phyloP scores from a whole-genome alignment of 2,329 filamentous ascomycete species.

The Exophiala oligosperma region DNA sequence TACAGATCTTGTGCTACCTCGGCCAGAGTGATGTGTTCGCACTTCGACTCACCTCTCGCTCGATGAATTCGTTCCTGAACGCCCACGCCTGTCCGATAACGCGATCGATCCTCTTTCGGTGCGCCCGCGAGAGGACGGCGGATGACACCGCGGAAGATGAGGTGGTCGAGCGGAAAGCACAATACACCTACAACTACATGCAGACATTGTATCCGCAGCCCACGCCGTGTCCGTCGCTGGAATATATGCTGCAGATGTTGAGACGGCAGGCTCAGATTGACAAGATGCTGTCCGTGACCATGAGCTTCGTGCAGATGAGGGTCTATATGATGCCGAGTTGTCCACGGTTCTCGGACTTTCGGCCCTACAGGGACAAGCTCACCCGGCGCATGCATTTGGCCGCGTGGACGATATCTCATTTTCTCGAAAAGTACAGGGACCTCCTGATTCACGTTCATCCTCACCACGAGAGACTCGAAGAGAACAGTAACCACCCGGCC shows the following conservation, averaged over 20 bases:
- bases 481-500: not conserved
- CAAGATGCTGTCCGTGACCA: slow-evolving; percentile 19
- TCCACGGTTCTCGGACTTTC: slow-evolving; percentile 19
- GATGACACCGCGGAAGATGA: slow-evolving; percentile 1
- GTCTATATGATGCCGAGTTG: slow-evolving; percentile 23
- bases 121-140: slow-evolving; percentile 5
- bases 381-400: slow-evolving; percentile 19
- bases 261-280: slow-evolving; percentile 19
- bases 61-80: slow-evolving; percentile 9
- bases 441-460: slow-evolving; percentile 23
- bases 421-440: slow-evolving; percentile 24
- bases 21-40: slow-evolving; percentile 12
- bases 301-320: slow-evolving; percentile 23
- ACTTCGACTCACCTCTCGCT: slow-evolving; percentile 16
- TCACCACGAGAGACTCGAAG: not conserved
- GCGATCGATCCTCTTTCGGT: slow-evolving; percentile 11
- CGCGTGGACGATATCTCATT: slow-evolving; percentile 25
- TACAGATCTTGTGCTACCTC: slow-evolving; percentile 22
- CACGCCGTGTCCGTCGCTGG: slow-evolving; percentile 12
- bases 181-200: slow-evolving; percentile 16
- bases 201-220: slow-evolving; percentile 20
- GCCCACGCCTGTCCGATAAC: slow-evolving; percentile 14
- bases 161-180: slow-evolving; percentile 1
- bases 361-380: slow-evolving; percentile 20
- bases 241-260: slow-evolving; percentile 24